phyloP scores from a whole-genome alignment of 2,329 filamentous ascomycete genomes.

The Penicillium rolfsii region DNA sequence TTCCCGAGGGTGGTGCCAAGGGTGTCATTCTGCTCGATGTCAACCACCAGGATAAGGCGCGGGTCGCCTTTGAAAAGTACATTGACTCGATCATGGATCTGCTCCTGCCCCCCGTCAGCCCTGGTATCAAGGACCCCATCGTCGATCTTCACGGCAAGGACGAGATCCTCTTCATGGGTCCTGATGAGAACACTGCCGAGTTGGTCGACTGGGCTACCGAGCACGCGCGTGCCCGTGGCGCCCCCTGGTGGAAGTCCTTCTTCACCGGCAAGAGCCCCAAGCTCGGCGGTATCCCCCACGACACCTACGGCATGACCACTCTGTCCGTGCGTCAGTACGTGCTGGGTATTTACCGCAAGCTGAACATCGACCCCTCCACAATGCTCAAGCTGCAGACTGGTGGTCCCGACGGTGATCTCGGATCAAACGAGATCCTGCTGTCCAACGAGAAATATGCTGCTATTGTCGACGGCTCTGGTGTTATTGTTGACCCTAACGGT shows the following conservation, averaged over 20 bases:
- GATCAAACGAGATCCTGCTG: conserved; percentile 95
- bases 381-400: conserved; percentile 97
- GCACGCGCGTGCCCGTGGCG: conserved; percentile 82
- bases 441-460: conserved; percentile 94
- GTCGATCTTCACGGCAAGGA: conserved; percentile 93
- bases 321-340: conserved; percentile 95
- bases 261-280: conserved; percentile 98
- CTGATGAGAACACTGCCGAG: conserved; percentile 97
- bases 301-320: conserved; percentile 96
- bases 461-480: conserved; percentile 94
- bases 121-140: conserved; percentile 98
- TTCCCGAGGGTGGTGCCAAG: conserved; percentile 96
- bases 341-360: conserved; percentile 94
- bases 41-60: conserved; percentile 89
- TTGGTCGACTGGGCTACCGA: conserved; percentile 98
- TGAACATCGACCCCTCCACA: conserved; percentile 80
- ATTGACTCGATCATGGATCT: conserved; percentile 98
- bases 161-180: conserved; percentile 98
- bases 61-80: conserved; percentile 97
- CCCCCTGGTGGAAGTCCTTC: conserved; percentile 99
- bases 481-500: conserved; percentile 89
- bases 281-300: conserved; percentile 94
- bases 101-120: conserved; percentile 82
- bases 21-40: conserved; percentile 94
- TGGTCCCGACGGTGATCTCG: conserved; percentile 93